Conservation (phyloP, 306 rosid species). For the Amphicarpaea edgeworthii region DNA sequence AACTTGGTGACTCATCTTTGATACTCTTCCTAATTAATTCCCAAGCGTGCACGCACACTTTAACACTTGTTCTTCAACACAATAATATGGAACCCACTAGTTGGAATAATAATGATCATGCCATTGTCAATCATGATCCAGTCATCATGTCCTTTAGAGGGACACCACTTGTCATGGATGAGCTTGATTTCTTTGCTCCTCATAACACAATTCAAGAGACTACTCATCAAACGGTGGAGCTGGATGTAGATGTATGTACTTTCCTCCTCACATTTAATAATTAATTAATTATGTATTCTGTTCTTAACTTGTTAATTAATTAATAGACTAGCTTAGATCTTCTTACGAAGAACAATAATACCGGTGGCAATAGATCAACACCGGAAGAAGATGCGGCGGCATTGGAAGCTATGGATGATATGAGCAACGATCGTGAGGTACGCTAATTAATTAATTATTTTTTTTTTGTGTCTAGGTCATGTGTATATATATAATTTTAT, state of each 20-base stretch:
- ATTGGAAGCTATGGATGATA: conserved; percentile 46
- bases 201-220: too few species aligned
- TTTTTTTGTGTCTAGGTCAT: background rate
- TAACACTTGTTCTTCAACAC: background rate
- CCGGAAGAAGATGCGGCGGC: conserved; percentile 53
- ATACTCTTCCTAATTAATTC: conserved; percentile 35
- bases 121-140: conserved; percentile 16
- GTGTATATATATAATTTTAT: background rate
- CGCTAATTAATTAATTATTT: background rate
- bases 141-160: conserved; percentile 42
- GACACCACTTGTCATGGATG: conserved; percentile 50
- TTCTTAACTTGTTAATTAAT: background rate
- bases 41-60: conserved; percentile 32
- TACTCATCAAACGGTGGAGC: conserved; percentile 34
- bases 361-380: conserved; percentile 45
- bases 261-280: background rate
- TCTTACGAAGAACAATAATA: conserved; percentile 47
- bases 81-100: conserved; percentile 44
- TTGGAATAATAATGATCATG: conserved; percentile 40
- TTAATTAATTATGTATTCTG: background rate
- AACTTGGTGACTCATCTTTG: conserved; percentile 35
- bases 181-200: conserved; percentile 75
- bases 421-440: conserved; percentile 44
- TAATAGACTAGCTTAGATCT: conserved; percentile 69
- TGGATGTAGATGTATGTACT: conserved; percentile 50